These are phyloP conservation scores for Gelatoporia subvermispora DNA, from an alignment of 768 basidiomycete genomes.

Conservation along the genomic window DNA sequence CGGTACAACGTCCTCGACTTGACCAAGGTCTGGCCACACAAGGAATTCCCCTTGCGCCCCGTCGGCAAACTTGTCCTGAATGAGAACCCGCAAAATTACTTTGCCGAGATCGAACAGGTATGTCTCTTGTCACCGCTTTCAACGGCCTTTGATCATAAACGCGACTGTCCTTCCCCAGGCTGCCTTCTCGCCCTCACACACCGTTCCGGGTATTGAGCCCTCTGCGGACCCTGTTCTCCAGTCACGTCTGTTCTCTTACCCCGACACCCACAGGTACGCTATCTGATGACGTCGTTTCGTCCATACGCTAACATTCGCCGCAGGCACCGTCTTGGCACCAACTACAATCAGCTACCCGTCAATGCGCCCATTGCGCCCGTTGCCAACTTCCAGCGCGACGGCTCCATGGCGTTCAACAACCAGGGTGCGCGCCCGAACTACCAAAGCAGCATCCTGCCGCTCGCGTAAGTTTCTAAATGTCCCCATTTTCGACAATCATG, in stretches of 20 bases:
- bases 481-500: background rate
- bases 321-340: slow-evolving; percentile 74
- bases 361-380: slow-evolving; percentile 73
- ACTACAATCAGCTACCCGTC: slow-evolving; percentile 85
- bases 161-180: slow-evolving; percentile 31
- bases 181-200: slow-evolving; percentile 87
- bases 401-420: slow-evolving; percentile 59
- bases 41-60: slow-evolving; percentile 81
- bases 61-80: slow-evolving; percentile 83
- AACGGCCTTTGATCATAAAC: slow-evolving; percentile 5
- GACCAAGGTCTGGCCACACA: slow-evolving; percentile 90
- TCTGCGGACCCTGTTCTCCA: slow-evolving; percentile 92
- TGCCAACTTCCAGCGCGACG: slow-evolving; percentile 93
- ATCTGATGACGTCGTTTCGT: background rate
- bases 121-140: slow-evolving; percentile 31
- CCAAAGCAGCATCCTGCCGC: slow-evolving; percentile 69
- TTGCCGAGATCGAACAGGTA: slow-evolving; percentile 92
- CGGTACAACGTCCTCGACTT: slow-evolving; percentile 88
- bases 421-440: slow-evolving; percentile 89
- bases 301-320: background rate
- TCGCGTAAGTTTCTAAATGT: slow-evolving; percentile 36
- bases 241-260: slow-evolving; percentile 92
- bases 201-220: slow-evolving; percentile 84
- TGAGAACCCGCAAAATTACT: slow-evolving; percentile 81
- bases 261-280: slow-evolving; percentile 57